These are phyloP conservation scores for Echium plantagineum DNA, from an alignment of 257 asterid genomes.

Conservation along the genomic window DNA sequence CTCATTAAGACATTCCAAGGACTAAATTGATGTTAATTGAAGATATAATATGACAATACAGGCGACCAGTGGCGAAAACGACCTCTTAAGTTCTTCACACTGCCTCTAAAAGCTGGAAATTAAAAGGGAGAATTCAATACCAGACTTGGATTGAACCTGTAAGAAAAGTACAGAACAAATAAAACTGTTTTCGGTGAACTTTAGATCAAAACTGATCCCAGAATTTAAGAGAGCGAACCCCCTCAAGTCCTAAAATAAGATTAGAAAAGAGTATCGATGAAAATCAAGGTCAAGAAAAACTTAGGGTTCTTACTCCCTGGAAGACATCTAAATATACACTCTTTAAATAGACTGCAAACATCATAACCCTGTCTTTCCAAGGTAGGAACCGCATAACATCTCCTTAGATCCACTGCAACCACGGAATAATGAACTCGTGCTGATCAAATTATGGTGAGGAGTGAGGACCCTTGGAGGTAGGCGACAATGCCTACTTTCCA, in stretches of 20 bases:
- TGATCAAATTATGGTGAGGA: background rate
- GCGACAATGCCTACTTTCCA: slow-evolving; percentile 13
- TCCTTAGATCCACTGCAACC: slow-evolving; percentile 1
- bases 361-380: slow-evolving; percentile 7
- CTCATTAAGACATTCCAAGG: no score
- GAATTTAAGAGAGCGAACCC: no score
- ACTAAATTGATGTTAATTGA: no score
- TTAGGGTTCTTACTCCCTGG: slow-evolving; percentile 11
- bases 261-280: slow-evolving; percentile 11
- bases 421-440: background rate
- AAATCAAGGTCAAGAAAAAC: slow-evolving; percentile 9
- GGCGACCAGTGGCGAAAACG: background rate
- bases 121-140: background rate
- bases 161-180: background rate
- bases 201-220: background rate
- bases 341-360: slow-evolving; percentile 11
- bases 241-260: slow-evolving; percentile 3
- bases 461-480: slow-evolving; percentile 7
- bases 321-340: slow-evolving; percentile 31
- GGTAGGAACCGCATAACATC: background rate
- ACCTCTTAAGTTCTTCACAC: background rate
- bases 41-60: no score
- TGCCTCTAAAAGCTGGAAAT: background rate
- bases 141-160: background rate
- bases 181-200: background rate